phyloP scores from a whole-genome alignment of 164 flowering plant genomes.

The Tetrastigma voinierianum region DNA sequence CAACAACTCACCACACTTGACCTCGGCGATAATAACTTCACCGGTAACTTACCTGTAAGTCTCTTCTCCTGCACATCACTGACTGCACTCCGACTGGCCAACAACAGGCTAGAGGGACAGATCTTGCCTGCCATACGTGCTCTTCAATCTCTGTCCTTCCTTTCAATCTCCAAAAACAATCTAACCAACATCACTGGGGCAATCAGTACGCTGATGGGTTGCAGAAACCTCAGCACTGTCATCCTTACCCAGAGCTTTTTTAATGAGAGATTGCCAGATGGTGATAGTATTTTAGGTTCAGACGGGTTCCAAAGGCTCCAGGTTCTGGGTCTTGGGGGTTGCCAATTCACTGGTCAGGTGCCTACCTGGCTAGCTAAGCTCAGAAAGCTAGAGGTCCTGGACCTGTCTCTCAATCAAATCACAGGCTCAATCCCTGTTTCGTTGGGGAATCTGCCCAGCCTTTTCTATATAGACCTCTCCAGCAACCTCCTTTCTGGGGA shows the following conservation, averaged over 20 bases:
- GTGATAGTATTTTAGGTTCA: constrained; percentile 15
- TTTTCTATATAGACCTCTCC: constrained; percentile 62
- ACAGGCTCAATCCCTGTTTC: constrained; percentile 53
- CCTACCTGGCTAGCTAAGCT: constrained; percentile 53
- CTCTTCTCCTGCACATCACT: constrained; percentile 50
- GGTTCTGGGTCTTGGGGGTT: constrained; percentile 49
- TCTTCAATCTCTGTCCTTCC: constrained; percentile 48
- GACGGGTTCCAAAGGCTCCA: constrained; percentile 46
- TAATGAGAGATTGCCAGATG: constrained; percentile 41
- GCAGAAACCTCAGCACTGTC: constrained; percentile 44
- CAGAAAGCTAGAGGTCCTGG: constrained; percentile 40
- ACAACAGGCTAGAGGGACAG: constrained; percentile 42
- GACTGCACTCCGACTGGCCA: constrained; percentile 48
- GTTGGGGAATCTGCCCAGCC: constrained; percentile 47
- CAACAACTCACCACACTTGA: constrained; percentile 37
- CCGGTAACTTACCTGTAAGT: constrained; percentile 44
- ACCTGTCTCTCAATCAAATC: constrained; percentile 49
- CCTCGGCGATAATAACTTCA: constrained; percentile 53
- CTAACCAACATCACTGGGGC: constrained; percentile 44
- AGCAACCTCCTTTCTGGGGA: constrained; percentile 43
- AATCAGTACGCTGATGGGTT: constrained; percentile 31
- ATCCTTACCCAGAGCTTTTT: constrained; percentile 40
- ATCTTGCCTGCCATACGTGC: constrained; percentile 34
- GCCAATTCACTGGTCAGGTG: constrained; percentile 40
- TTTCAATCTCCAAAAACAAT: constrained; percentile 49